A percentile compares a stretch with the other conserved stretches of the same genome.
These are phyloP conservation scores for Insectozyma bohioensis DNA, from an alignment of 1,139 yeast species.

Conservation along the genomic window DNA sequence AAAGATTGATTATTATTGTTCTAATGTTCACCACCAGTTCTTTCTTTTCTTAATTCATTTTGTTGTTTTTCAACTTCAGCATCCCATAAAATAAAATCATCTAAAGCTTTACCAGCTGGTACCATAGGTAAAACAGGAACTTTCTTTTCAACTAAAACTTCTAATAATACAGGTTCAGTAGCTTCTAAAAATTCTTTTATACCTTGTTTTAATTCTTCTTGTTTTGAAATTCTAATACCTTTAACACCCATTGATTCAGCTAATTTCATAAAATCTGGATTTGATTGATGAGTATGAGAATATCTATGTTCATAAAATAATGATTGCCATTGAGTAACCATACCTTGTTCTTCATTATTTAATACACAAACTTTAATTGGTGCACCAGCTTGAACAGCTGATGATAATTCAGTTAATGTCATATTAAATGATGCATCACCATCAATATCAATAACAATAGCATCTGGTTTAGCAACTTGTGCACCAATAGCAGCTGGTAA, in stretches of 20 bases:
- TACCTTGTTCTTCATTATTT: conserved; percentile 98
- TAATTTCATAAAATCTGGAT: conserved; percentile 89
- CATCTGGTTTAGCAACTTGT: conserved; percentile 92
- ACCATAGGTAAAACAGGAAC: conserved; percentile 99
- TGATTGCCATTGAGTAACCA: conserved; percentile 99
- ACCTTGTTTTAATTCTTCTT: conserved; percentile 58
- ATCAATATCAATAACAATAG: conserved; percentile 92
- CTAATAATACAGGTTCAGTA: conserved; percentile 84
- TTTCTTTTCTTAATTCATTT: conserved; percentile 57
- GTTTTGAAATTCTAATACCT: conserved; percentile 71
- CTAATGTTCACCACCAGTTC: conserved; percentile 57
- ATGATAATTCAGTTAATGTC: conserved; percentile 90
- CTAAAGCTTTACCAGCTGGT: conserved; percentile 92
- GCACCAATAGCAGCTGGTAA: conserved; percentile 98
- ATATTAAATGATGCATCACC: conserved; percentile 98
- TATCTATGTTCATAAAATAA: conserved; percentile 95
- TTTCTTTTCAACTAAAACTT: conserved; percentile 90
- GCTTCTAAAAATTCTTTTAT: conserved; percentile 73
- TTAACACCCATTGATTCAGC: conserved; percentile 93
- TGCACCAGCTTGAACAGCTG: conserved; percentile 91
- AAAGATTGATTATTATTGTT: no score
- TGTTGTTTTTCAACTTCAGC: conserved; percentile 77
- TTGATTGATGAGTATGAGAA: conserved; percentile 92
- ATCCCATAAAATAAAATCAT: conserved; percentile 87
- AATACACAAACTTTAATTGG: conserved; percentile 87